Percentiles rank a stretch among this genome's conserved stretches.
Conservation (phyloP, 1,139 yeast species). For the Schizosaccharomyces versatilis region DNA sequence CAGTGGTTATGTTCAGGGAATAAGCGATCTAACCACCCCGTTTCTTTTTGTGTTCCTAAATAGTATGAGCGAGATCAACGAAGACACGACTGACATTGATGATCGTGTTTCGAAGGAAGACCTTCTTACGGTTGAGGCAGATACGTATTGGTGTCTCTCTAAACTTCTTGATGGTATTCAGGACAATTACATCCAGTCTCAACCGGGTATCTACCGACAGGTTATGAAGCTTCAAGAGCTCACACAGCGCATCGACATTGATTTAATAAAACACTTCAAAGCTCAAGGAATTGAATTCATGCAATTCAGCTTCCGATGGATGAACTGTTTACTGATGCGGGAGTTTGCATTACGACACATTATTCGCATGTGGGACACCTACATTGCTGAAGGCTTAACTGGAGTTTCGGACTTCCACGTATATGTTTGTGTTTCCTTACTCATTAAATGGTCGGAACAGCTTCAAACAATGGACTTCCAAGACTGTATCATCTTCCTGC, state of each 20-base stretch:
- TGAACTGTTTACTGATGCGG: constrained; percentile 92
- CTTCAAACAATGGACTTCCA: constrained; percentile 80
- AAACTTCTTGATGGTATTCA: constrained; percentile 80
- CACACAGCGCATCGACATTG: constrained; percentile 57
- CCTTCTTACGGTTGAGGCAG: constrained; percentile 58
- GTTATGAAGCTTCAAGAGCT: constrained; percentile 59
- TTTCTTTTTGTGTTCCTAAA: constrained; percentile 70
- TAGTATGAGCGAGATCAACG: constrained; percentile 27
- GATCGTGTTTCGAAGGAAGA: constrained; percentile 34
- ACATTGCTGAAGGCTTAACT: constrained; percentile 53
- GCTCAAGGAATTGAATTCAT: constrained; percentile 70
- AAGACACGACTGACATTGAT: constrained; percentile 40
- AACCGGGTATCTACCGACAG: constrained; percentile 88
- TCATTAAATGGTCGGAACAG: constrained; percentile 63
- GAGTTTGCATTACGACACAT: constrained; percentile 60
- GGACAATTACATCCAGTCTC: constrained; percentile 91
- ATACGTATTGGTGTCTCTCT: constrained; percentile 88
- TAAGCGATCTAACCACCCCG: constrained; percentile 84
- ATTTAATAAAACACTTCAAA: constrained; percentile 51
- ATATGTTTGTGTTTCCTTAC: constrained; percentile 93
- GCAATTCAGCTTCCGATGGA: constrained; percentile 93
- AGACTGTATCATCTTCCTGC: constrained; percentile 73
- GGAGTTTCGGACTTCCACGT: constrained; percentile 89
- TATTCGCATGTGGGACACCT: constrained; percentile 95
- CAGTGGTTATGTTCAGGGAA: constrained; percentile 94